phyloP scores from a whole-genome alignment of 768 basidiomycete genomes.

The Jaapia argillacea region DNA sequence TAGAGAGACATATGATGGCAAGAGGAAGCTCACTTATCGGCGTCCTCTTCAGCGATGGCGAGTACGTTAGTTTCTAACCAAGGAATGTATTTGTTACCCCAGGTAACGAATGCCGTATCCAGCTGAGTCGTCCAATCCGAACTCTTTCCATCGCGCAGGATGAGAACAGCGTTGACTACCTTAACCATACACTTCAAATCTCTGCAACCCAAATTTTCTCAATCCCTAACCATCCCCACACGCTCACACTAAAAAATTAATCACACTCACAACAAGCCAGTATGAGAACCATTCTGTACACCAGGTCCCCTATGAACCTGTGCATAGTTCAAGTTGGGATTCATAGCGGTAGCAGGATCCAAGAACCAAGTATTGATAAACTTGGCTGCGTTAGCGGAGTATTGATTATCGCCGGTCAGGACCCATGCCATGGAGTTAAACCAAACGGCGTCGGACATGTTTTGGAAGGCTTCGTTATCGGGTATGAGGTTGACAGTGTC shows the following conservation, averaged over 20 bases:
- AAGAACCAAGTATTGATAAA: conserved; percentile 53
- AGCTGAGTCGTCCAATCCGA: conserved; percentile 44
- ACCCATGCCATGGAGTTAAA: conserved; percentile 51
- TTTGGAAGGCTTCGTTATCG: conserved; percentile 44
- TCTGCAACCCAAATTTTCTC: conserved; percentile 18
- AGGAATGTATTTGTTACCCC: conserved; percentile 39
- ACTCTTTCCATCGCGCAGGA: conserved; percentile 39
- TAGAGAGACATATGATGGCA: no score
- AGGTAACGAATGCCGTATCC: conserved; percentile 36
- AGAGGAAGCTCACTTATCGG: conserved; percentile 35
- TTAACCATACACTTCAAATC: conserved; percentile 54
- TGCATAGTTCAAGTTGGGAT: conserved; percentile 46
- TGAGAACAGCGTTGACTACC: conserved; percentile 39
- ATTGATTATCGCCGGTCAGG: conserved; percentile 28
- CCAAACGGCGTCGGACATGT: conserved; percentile 47
- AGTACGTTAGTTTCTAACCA: conserved; percentile 45
- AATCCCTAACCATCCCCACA: no score
- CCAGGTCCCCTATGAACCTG: conserved; percentile 17
- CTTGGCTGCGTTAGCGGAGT: conserved; percentile 31
- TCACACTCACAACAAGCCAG: conserved; percentile 40
- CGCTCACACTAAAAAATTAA: conserved; percentile 12
- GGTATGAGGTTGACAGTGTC: conserved; percentile 52
- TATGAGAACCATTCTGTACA: conserved; percentile 29
- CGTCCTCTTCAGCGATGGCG: conserved; percentile 33
- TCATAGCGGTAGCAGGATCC: conserved; percentile 47